Conservation (phyloP, 306 rosid genomes). For the Cicer pinnatifidum region DNA sequence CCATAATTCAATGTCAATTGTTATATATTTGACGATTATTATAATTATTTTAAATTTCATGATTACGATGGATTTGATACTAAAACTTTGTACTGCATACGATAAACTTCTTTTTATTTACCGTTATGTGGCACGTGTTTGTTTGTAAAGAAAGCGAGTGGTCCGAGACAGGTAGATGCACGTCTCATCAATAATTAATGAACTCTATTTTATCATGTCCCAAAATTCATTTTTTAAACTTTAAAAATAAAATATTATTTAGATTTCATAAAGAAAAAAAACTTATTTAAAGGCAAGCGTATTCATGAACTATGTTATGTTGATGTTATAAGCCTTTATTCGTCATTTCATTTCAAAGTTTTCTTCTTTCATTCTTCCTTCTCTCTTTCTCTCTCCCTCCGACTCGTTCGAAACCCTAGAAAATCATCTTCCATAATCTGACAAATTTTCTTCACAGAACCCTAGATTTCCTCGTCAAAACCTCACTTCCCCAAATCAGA, state of each 20-base stretch:
- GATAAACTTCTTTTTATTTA: background rate
- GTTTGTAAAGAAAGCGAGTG: background rate
- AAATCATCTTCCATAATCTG: slow-evolving; percentile 46
- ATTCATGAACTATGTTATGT: too few relatives aligned
- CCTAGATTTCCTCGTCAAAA: slow-evolving; percentile 58
- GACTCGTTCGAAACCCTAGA: slow-evolving; percentile 46
- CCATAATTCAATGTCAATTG: too few relatives aligned
- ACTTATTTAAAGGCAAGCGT: slow-evolving; percentile 35
- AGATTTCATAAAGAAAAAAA: background rate
- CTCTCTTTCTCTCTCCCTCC: slow-evolving; percentile 1
- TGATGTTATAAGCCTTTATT: slow-evolving; percentile 2
- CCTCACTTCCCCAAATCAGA: slow-evolving; percentile 28
- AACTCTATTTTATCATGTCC: background rate
- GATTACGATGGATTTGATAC: too few relatives aligned
- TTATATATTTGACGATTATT: too few relatives aligned
- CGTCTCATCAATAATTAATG: slow-evolving; percentile 24
- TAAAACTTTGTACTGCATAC: too few relatives aligned
- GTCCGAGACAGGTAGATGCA: slow-evolving; percentile 32
- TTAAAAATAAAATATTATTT: background rate
- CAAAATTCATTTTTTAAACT: background rate
- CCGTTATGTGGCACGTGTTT: slow-evolving; percentile 13
- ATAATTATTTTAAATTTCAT: too few relatives aligned
- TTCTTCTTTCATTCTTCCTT: background rate
- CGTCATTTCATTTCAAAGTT: slow-evolving; percentile 39
- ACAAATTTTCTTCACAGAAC: slow-evolving; percentile 29